Conservation (phyloP, 345 rosid genomes). For the Rhodamnia rubescens region DNA sequence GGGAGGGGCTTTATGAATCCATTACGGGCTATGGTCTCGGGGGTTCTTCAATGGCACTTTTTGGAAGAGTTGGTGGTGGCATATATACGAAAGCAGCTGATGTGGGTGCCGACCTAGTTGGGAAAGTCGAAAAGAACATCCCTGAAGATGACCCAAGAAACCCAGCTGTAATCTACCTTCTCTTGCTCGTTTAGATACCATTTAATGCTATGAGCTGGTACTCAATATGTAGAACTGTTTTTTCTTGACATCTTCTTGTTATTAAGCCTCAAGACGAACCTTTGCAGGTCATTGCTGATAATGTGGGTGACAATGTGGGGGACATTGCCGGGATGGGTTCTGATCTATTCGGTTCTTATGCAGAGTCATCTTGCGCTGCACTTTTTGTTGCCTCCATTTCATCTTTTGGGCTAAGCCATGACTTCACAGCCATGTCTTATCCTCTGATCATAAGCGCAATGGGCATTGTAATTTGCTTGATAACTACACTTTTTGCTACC, state of each 20-base stretch:
- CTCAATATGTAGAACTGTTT: background rate
- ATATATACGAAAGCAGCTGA: conserved; percentile 61
- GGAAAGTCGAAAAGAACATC: conserved; percentile 52
- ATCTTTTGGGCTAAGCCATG: conserved; percentile 42
- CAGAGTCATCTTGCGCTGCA: conserved; percentile 65
- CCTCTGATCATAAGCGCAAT: conserved; percentile 47
- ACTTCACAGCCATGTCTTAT: conserved; percentile 50
- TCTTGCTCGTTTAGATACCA: background rate
- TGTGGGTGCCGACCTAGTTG: conserved; percentile 69
- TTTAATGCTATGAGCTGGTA: background rate
- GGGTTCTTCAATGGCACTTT: conserved; percentile 63
- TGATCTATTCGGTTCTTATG: conserved; percentile 58
- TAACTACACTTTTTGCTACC: conserved; percentile 62
- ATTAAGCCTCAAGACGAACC: background rate
- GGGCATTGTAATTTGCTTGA: conserved; percentile 52
- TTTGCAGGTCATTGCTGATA: conserved; percentile 63
- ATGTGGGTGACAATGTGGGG: conserved; percentile 70
- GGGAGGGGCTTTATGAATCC: conserved; percentile 69
- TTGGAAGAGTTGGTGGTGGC: conserved; percentile 67
- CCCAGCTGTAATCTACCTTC: conserved; percentile 34
- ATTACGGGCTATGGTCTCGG: conserved; percentile 67
- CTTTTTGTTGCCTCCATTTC: conserved; percentile 63
- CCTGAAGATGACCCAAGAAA: conserved; percentile 67
- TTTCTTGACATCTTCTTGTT: background rate
- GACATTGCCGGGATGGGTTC: conserved; percentile 75